Evolutionary conservation across 2,329 filamentous ascomycete genomes (phyloP), one percentile per base, ranked within the genome.

Genomic region (Diaporthe citrichinensis): DNA sequence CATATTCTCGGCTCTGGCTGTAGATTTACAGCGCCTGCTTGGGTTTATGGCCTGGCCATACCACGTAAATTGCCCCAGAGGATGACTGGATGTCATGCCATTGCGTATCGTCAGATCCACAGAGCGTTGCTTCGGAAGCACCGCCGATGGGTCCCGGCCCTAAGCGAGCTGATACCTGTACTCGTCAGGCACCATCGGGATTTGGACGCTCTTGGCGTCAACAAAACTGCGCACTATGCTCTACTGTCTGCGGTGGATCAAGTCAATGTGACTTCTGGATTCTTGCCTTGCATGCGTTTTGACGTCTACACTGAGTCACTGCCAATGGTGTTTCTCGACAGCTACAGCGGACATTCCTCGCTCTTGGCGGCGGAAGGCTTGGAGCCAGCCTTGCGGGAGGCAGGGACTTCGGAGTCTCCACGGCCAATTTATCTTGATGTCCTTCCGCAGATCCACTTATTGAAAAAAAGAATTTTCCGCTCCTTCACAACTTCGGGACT

Each of bases 91-190:
- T 53, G 25, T 73, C 71, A 46, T 69, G 71, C 71, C 71, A 75
- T 65, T 75, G 59, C 61, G 53, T 67, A 72, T 39, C 61, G 20
- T 8, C 34, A 72, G 69, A 46, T 73, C 74, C 74, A 75, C 74
- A 41, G 23, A 58, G 58, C 65, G 31, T 59, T 49, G 57, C 65
- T 53, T 62, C 53, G 69, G 53, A 72, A 72, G 44, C 36, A 51
- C 55, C 25, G 55, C 36, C 20, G 34, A 61, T 62, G 57, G 69
- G 55, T 36, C 57, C 59, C 36, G n/a, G 57, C 36, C 15, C 49
- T 62, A 72, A 61, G 71, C 71, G 58, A 62, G 71, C 71, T 62
- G 58, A 53, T 53, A 39, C 44, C 28, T 46, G 28, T 34, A 51
- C 46, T 23, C 46, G 46, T 28, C 49, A 53, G 62, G 31, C 62